Percentiles rank a stretch among this genome's conserved stretches.
phyloP scores from a whole-genome alignment of 2,329 filamentous ascomycete species.

The Dichotomopilus funicola region DNA sequence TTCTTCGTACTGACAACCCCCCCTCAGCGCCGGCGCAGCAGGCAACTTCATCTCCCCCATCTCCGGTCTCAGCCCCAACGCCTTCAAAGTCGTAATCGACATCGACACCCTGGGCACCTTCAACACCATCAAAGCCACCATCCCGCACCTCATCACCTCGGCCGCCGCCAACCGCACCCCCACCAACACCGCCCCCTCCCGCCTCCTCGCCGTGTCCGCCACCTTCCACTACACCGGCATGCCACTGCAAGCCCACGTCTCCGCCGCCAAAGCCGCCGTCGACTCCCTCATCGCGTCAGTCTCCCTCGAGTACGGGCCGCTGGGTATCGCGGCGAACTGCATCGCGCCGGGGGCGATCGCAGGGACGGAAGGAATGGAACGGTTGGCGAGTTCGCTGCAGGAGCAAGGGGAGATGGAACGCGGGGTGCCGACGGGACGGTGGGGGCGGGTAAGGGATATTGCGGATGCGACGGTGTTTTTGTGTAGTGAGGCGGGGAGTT shows the following conservation, averaged over 20 bases:
- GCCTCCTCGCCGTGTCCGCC: conserved; percentile 84
- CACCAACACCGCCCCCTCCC: conserved; percentile 63
- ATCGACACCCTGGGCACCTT: conserved; percentile 93
- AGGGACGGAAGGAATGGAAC: conserved; percentile 73
- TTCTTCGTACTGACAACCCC: conserved; percentile 1
- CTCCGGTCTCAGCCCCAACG: conserved; percentile 73
- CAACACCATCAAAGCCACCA: conserved; percentile 88
- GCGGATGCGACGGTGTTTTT: conserved; percentile 87
- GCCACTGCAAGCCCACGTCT: conserved; percentile 82
- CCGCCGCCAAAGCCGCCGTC: conserved; percentile 83
- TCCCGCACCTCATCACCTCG: conserved; percentile 75
- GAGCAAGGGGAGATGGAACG: conserved; percentile 25
- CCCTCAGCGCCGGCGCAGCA: conserved; percentile 73
- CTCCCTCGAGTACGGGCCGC: conserved; percentile 83
- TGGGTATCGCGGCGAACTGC: conserved; percentile 79
- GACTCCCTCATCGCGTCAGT: conserved; percentile 77
- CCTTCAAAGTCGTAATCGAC: conserved; percentile 91
- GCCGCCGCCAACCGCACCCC: conserved; percentile 56
- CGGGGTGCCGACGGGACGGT: conserved; percentile 64
- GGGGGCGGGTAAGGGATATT: conserved; percentile 78
- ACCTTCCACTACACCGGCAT: conserved; percentile 86
- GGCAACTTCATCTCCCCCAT: conserved; percentile 93
- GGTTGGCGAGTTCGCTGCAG: conserved; percentile 43
- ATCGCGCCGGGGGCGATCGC: conserved; percentile 82
- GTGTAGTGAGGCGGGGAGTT: conserved; percentile 79